phyloP scores from a whole-genome alignment of 352 stramenopile species.

The Albugo candida region DNA sequence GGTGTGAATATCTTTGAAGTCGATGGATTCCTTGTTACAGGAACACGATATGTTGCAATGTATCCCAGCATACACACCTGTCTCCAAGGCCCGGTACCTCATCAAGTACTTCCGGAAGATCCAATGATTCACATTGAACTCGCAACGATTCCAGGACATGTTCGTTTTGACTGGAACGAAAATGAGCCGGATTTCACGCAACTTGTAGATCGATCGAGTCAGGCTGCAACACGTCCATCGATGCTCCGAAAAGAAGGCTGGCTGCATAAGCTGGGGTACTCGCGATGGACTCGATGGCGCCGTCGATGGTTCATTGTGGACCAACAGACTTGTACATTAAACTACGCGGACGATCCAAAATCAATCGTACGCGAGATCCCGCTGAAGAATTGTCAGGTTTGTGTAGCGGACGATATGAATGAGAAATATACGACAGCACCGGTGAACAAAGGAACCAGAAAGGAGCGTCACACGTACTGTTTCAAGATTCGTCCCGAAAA shows the following conservation, averaged over 20 bases:
- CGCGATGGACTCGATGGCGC: slow-evolving; percentile 48
- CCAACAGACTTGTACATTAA: slow-evolving; percentile 57
- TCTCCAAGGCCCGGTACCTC: slow-evolving; percentile 42
- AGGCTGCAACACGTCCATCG: slow-evolving; percentile 26
- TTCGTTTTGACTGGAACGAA: slow-evolving; percentile 61
- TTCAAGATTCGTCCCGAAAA: slow-evolving; percentile 67
- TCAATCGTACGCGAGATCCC: slow-evolving; percentile 52
- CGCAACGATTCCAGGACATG: slow-evolving; percentile 25
- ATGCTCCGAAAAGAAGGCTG: slow-evolving; percentile 64
- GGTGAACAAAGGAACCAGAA: slow-evolving; percentile 72
- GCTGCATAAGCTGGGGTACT: slow-evolving; percentile 67
- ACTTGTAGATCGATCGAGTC: slow-evolving; percentile 23
- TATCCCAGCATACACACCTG: slow-evolving; percentile 64
- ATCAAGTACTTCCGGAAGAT: slow-evolving; percentile 42
- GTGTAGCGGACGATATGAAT: slow-evolving; percentile 67
- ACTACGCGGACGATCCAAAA: slow-evolving; percentile 47
- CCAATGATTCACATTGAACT: slow-evolving; percentile 59
- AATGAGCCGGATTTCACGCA: slow-evolving; percentile 10
- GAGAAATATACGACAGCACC: slow-evolving; percentile 67
- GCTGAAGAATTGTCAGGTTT: slow-evolving; percentile 43
- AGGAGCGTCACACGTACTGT: slow-evolving; percentile 62
- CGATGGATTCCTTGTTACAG: slow-evolving; percentile 38
- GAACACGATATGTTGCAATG: slow-evolving; percentile 58
- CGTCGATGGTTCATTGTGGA: slow-evolving; percentile 62
- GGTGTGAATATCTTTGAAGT: slow-evolving; percentile 72